Percentiles rank a stretch among this genome's conserved stretches.
These are phyloP conservation scores for Endothia cerciana DNA, from an alignment of 2,329 filamentous ascomycete species.

Conservation along the genomic window DNA sequence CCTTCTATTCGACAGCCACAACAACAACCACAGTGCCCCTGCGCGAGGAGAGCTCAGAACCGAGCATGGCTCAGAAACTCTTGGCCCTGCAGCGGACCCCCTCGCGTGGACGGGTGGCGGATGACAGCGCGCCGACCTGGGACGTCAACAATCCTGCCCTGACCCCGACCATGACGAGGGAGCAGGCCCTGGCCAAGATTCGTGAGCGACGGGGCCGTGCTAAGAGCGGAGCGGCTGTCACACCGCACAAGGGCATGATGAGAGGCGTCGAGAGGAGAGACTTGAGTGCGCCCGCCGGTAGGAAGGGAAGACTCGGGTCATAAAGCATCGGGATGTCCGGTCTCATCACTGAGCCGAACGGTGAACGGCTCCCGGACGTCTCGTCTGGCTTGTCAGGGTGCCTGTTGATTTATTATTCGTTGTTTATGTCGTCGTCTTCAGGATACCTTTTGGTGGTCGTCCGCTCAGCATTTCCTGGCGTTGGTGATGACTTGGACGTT, in stretches of 20 bases:
- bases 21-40: constrained; percentile 58
- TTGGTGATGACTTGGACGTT: constrained; percentile 16
- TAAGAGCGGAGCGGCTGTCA: constrained; percentile 66
- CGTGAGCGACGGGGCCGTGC: constrained; percentile 72
- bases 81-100: constrained; percentile 47
- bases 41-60: constrained; percentile 48
- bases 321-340: neutral
- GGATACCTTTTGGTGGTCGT: constrained; percentile 1
- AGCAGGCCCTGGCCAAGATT: constrained; percentile 77
- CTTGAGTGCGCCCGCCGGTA: constrained; percentile 48
- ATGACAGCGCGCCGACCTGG: constrained; percentile 45
- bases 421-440: constrained; percentile 3
- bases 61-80: constrained; percentile 49
- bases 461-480: constrained; percentile 24
- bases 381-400: neutral
- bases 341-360: neutral
- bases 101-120: constrained; percentile 35
- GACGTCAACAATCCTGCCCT: constrained; percentile 61
- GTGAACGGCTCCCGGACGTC: neutral
- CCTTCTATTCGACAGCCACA: constrained; percentile 53
- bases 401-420: neutral
- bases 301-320: constrained; percentile 25
- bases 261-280: constrained; percentile 52
- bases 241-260: constrained; percentile 63
- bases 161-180: constrained; percentile 70